phyloP scores from a whole-genome alignment of 106 monocot genomes.

The Dendrobium catenatum region DNA sequence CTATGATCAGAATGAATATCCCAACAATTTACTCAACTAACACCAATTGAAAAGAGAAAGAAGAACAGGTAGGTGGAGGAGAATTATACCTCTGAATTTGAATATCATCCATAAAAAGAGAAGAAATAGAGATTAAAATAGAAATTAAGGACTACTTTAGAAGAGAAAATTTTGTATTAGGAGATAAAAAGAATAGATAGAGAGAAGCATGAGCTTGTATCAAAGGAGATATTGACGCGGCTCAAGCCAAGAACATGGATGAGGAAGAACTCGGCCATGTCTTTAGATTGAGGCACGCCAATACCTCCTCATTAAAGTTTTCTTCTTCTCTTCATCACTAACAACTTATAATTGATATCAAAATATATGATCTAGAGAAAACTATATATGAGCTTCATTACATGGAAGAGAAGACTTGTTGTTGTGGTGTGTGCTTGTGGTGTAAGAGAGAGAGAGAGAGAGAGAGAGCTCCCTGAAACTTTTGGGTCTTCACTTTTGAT shows the following conservation, averaged over 20 bases:
- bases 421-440: background rate
- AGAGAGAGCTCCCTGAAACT: background rate
- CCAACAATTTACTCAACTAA: too few relatives aligned
- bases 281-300: constrained; percentile 16
- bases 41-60: too few relatives aligned
- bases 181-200: too few relatives aligned
- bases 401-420: too few relatives aligned
- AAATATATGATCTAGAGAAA: background rate
- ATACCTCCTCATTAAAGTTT: constrained; percentile 7
- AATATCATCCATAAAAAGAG: too few relatives aligned
- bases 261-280: constrained; percentile 2
- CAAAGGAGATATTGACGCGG: constrained; percentile 20
- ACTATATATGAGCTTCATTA: background rate
- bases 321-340: background rate
- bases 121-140: too few relatives aligned
- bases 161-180: too few relatives aligned
- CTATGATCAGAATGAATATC: too few relatives aligned
- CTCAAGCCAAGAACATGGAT: constrained; percentile 13
- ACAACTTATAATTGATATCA: too few relatives aligned
- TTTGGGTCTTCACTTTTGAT: background rate
- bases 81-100: too few relatives aligned
- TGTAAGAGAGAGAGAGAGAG: background rate
- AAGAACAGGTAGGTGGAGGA: too few relatives aligned
- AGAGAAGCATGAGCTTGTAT: background rate
- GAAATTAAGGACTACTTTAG: too few relatives aligned